Evolutionary conservation across 192 early-diverging fungal species (phyloP).

Genomic region (Mortierella alpina): DNA sequence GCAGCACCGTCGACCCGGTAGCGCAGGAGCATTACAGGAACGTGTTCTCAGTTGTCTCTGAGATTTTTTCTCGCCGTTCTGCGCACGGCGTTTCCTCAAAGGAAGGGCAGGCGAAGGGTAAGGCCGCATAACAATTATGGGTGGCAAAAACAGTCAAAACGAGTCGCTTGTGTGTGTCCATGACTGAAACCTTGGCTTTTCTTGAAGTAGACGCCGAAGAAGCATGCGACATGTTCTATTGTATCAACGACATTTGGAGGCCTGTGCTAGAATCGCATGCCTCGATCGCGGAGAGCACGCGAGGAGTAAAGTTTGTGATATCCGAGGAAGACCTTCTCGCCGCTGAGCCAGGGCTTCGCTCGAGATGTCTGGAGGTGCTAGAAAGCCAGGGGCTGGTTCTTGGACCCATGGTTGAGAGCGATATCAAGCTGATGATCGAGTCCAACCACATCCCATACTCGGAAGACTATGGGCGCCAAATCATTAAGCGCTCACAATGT

Average conservation of each 20-base stretch:
- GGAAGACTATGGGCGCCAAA: constrained; percentile 11
- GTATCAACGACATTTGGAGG: constrained; percentile 37
- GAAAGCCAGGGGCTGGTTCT: constrained; percentile 10
- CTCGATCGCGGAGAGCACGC: background rate
- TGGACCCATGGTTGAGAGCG: constrained; percentile 24
- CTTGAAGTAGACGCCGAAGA: background rate
- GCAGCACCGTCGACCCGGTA: background rate
- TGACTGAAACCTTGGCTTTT: too few species aligned
- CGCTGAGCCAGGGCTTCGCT: background rate
- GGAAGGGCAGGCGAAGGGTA: too few species aligned
- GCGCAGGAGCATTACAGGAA: constrained; percentile 17
- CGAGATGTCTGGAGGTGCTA: constrained; percentile 16
- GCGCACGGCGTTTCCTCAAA: too few species aligned
- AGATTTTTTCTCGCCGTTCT: background rate
- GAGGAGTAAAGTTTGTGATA: constrained; percentile 39
- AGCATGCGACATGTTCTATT: constrained; percentile 5
- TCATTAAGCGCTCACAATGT: constrained; percentile 19
- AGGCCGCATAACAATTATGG: too few species aligned
- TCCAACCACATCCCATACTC: constrained; percentile 19
- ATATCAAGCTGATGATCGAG: constrained; percentile 23
- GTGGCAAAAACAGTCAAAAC: too few species aligned
- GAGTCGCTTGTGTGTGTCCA: too few species aligned
- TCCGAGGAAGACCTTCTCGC: constrained; percentile 21
- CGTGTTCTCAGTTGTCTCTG: constrained; percentile 4
- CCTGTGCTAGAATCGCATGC: background rate